Evolutionary conservation across 2,329 filamentous ascomycete species (phyloP).

Genomic region (Cladosporium colombiae): DNA sequence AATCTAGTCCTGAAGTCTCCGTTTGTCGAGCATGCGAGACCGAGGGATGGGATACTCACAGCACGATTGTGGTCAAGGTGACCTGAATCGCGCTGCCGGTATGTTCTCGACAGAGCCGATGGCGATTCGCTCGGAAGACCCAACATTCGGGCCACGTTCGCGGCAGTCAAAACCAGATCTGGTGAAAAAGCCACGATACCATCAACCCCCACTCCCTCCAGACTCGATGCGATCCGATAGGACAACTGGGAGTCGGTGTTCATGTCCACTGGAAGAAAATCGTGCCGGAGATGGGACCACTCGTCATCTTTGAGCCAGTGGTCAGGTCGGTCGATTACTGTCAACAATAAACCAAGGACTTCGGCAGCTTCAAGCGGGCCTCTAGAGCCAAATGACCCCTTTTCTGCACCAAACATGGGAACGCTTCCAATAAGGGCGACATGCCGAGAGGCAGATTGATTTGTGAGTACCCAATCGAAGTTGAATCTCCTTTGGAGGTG

Average conservation of each 20-base stretch:
- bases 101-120: background rate
- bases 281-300: background rate
- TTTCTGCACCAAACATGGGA: background rate
- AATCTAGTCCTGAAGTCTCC: background rate
- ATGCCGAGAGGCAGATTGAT: background rate
- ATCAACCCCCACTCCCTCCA: background rate
- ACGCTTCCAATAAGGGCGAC: background rate
- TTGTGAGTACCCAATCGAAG: background rate
- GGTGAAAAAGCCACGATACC: background rate
- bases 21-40: background rate
- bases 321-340: background rate
- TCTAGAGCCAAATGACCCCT: background rate
- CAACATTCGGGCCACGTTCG: background rate
- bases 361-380: background rate
- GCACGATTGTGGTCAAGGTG: background rate
- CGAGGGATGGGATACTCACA: background rate
- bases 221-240: background rate
- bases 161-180: background rate
- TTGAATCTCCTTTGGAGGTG: background rate
- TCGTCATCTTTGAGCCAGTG: background rate
- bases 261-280: background rate
- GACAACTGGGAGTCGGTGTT: background rate
- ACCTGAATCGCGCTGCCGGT: background rate
- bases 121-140: background rate
- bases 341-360: background rate